phyloP scores from a whole-genome alignment of 495 filamentous ascomycete genomes.

The Cercophora samala region DNA sequence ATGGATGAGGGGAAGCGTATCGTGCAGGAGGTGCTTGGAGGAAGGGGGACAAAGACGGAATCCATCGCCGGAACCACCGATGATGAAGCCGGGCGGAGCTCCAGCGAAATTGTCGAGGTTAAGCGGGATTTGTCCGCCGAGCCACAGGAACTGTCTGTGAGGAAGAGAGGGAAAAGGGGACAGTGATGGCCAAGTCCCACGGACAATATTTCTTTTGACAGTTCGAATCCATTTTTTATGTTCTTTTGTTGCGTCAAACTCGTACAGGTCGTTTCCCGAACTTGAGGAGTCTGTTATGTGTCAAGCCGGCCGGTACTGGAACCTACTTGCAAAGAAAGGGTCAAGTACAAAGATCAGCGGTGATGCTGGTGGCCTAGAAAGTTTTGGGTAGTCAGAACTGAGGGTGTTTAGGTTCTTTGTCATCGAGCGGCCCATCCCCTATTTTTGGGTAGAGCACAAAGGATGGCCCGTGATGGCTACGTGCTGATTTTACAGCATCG shows the following conservation, averaged over 20 bases:
- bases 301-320: not conserved
- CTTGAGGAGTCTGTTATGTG: not conserved
- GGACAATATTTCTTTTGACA: not conserved
- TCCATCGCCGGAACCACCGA: constrained; percentile 20
- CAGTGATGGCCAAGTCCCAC: not conserved
- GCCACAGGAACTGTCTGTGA: constrained; percentile 1
- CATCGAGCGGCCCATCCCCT: not conserved
- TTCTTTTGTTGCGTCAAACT: constrained; percentile 2
- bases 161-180: constrained; percentile 17
- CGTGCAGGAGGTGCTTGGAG: constrained; percentile 47
- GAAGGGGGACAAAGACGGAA: not conserved
- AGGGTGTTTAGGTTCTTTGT: not conserved
- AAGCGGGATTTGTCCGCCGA: constrained; percentile 34
- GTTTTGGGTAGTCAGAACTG: not conserved
- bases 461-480: not conserved
- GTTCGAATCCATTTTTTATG: not conserved
- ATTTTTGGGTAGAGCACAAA: not conserved
- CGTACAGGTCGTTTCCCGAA: not conserved
- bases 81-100: constrained; percentile 33
- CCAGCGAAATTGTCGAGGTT: constrained; percentile 39
- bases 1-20: constrained; percentile 64
- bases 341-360: not conserved
- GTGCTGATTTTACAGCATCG: not conserved
- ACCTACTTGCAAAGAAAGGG: not conserved
- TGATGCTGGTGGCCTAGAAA: too few species aligned